These are phyloP conservation scores for Ascochyta clinopodiicola DNA, from an alignment of 2,329 filamentous ascomycete genomes.

Conservation along the genomic window DNA sequence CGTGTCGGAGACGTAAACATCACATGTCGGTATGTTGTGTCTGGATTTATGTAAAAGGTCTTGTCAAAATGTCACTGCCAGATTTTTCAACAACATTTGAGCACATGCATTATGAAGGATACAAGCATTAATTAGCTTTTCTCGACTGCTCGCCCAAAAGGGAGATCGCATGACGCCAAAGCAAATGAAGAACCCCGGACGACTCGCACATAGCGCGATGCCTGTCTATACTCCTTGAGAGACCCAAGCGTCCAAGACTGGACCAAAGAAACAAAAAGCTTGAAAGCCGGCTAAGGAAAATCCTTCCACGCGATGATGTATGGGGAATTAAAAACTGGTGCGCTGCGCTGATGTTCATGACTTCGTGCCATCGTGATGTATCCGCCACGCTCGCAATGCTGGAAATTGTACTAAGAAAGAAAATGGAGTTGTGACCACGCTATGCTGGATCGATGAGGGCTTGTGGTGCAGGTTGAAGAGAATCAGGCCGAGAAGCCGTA, in stretches of 20 bases:
- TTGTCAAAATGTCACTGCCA: background rate
- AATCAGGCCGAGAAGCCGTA: constrained; percentile 33
- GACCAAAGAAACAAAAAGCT: constrained; percentile 21
- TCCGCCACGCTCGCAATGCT: constrained; percentile 41
- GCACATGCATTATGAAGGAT: constrained; percentile 12
- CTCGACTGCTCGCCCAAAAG: constrained; percentile 18
- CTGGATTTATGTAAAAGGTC: too few relatives aligned
- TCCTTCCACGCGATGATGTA: constrained; percentile 19
- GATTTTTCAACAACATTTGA: background rate
- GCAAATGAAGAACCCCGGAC: constrained; percentile 7
- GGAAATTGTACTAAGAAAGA: constrained; percentile 39
- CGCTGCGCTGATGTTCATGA: constrained; percentile 40
- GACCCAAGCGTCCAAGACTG: constrained; percentile 16
- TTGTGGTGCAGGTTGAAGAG: constrained; percentile 1
- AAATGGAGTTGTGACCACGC: constrained; percentile 20
- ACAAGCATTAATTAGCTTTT: constrained; percentile 37
- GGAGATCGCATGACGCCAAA: constrained; percentile 13
- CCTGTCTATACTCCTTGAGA: constrained; percentile 29
- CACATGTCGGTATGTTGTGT: background rate
- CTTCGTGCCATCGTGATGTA: constrained; percentile 46
- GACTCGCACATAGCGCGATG: constrained; percentile 27
- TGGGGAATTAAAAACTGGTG: constrained; percentile 29
- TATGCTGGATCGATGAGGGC: constrained; percentile 2
- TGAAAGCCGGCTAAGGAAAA: constrained; percentile 17
- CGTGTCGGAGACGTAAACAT: background rate